Percentiles rank a stretch among this genome's conserved stretches.
Evolutionary conservation across 495 filamentous ascomycete species (phyloP).

Genomic region (Lichenothelia convexa): DNA sequence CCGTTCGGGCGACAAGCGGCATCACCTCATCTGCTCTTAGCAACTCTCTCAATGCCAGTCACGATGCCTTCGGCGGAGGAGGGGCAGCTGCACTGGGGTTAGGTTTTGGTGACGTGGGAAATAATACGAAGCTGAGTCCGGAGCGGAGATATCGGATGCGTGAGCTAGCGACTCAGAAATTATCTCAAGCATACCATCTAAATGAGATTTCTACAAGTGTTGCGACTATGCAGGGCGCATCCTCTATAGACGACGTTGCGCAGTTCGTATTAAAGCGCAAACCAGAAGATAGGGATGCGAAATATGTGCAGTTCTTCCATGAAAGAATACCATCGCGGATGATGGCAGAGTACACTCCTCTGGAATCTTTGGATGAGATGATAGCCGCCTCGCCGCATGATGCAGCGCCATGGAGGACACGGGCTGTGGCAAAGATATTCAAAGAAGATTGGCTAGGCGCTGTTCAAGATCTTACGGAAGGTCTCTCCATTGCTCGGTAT

Average conservation of each 20-base stretch:
- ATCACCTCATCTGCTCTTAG: conserved; percentile 37
- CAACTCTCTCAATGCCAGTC: conserved; percentile 33
- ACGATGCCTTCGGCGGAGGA: too few relatives aligned
- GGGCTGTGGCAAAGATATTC: conserved; percentile 54
- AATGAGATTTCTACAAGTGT: conserved; percentile 71
- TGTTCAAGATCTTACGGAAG: conserved; percentile 45
- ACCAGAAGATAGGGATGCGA: conserved; percentile 44
- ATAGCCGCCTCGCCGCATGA: conserved; percentile 42
- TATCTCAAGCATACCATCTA: conserved; percentile 53
- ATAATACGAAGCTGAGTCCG: conserved; percentile 47
- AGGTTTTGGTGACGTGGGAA: conserved; percentile 35
- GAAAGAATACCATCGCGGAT: conserved; percentile 68
- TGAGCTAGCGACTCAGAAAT: conserved; percentile 56
- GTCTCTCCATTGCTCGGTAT: conserved; percentile 39
- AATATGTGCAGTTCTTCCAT: conserved; percentile 76
- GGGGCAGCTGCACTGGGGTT: conserved; percentile 36
- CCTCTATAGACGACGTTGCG: conserved; percentile 64
- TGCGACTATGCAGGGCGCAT: conserved; percentile 64
- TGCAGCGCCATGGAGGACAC: conserved; percentile 46
- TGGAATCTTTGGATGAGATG: conserved; percentile 45
- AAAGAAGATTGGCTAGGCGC: conserved; percentile 56
- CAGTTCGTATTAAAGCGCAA: conserved; percentile 48
- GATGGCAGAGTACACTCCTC: conserved; percentile 52
- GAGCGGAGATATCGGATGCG: conserved; percentile 60
- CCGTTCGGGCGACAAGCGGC: conserved; percentile 56